These are phyloP conservation scores for Hypsizygus ulmarius DNA, from an alignment of 1,284 basidiomycete genomes.

Conservation along the genomic window DNA sequence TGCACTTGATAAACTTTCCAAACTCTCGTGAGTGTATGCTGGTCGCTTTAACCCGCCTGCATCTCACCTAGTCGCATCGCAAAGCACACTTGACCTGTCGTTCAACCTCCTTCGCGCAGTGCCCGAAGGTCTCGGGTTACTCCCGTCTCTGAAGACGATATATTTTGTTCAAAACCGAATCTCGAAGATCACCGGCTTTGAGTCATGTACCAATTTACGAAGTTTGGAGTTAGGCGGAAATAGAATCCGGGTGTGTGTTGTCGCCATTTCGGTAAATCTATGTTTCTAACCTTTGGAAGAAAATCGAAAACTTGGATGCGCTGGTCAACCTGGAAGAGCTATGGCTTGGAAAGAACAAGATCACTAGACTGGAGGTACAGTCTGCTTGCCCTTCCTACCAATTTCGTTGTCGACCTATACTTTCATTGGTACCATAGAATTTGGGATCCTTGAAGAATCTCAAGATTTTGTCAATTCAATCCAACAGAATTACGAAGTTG, in stretches of 20 bases:
- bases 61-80: slow-evolving; percentile 2
- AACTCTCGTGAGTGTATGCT: slow-evolving; percentile 61
- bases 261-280: not conserved
- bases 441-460: slow-evolving; percentile 68
- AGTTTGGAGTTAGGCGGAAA: slow-evolving; percentile 96
- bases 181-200: slow-evolving; percentile 68
- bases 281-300: slow-evolving; percentile 39
- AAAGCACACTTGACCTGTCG: slow-evolving; percentile 85
- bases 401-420: slow-evolving; percentile 7
- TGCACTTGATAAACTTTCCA: slow-evolving; percentile 59
- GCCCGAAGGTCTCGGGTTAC: slow-evolving; percentile 58
- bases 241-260: slow-evolving; percentile 64
- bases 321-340: slow-evolving; percentile 86
- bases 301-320: slow-evolving; percentile 86
- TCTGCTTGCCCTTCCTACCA: not conserved
- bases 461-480: slow-evolving; percentile 86
- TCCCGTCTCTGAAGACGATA: slow-evolving; percentile 70
- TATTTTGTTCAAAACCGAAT: slow-evolving; percentile 99
- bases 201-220: slow-evolving; percentile 60
- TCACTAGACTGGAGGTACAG: slow-evolving; percentile 77
- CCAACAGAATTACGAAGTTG: slow-evolving; percentile 89
- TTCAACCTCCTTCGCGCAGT: slow-evolving; percentile 86
- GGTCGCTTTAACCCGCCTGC: not conserved
- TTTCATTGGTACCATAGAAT: slow-evolving; percentile 37
- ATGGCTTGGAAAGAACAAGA: slow-evolving; percentile 99